Evolutionary conservation across 2,329 filamentous ascomycete species (phyloP).

Genomic region (Aspergillus nomiae): DNA sequence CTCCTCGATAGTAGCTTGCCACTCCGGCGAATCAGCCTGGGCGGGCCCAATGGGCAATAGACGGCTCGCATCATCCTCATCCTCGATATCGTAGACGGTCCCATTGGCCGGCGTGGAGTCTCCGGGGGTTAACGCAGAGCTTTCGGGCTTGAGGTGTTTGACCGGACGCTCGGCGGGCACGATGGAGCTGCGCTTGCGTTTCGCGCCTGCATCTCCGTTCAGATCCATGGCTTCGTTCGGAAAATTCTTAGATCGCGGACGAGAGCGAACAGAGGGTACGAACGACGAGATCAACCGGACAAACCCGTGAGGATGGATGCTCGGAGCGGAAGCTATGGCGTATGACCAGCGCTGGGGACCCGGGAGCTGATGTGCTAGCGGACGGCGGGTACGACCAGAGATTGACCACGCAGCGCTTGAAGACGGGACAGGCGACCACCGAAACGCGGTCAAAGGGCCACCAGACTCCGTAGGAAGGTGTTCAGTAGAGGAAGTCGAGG

Average conservation of each 20-base stretch:
- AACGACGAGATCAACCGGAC: constrained; percentile 17
- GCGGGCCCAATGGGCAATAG: constrained; percentile 50
- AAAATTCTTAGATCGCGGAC: constrained; percentile 8
- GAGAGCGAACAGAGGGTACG: constrained; percentile 5
- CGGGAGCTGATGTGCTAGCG: constrained; percentile 1
- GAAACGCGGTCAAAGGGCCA: not conserved
- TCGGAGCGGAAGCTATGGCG: constrained; percentile 12
- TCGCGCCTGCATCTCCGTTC: constrained; percentile 51
- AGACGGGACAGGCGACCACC: not conserved
- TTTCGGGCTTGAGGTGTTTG: constrained; percentile 57
- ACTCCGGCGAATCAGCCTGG: constrained; percentile 73
- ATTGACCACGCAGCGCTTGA: not conserved
- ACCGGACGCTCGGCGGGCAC: constrained; percentile 53
- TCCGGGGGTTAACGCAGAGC: constrained; percentile 40
- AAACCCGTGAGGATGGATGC: constrained; percentile 16
- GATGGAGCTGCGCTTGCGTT: constrained; percentile 59
- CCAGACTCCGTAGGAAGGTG: not conserved
- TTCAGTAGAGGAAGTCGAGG: constrained; percentile 1
- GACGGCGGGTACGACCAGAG: not conserved
- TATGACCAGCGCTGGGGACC: constrained; percentile 10
- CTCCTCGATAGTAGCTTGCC: constrained; percentile 92
- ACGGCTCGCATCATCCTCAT: constrained; percentile 49
- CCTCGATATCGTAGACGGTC: constrained; percentile 47
- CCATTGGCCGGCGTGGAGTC: constrained; percentile 47
- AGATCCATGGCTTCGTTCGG: constrained; percentile 46